phyloP scores from a whole-genome alignment of 2,329 filamentous ascomycete species.

The Cryphonectria radicalis region DNA sequence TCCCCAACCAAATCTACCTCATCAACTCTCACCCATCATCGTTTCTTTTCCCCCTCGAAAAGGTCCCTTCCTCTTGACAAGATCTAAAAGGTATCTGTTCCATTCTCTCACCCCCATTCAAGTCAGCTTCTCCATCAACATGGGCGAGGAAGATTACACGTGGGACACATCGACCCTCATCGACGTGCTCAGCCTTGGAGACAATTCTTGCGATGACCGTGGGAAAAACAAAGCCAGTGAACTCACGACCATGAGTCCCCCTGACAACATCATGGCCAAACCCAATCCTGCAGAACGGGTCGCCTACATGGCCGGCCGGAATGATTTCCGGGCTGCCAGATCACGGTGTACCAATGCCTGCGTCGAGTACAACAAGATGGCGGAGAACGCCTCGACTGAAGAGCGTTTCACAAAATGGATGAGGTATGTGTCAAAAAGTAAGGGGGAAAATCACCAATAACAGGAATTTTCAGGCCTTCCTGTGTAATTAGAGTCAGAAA shows the following conservation, averaged over 20 bases:
- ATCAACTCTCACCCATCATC: not conserved
- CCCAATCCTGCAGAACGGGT: slow-evolving; percentile 19
- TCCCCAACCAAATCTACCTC: not conserved
- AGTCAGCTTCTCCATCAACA: not conserved
- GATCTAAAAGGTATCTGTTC: not conserved
- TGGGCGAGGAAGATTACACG: slow-evolving; percentile 6
- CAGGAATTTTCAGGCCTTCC: not conserved
- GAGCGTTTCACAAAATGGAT: slow-evolving; percentile 35
- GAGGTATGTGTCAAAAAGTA: slow-evolving; percentile 31
- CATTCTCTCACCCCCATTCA: not conserved
- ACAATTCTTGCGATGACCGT: not conserved
- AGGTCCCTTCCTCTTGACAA: not conserved
- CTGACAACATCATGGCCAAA: not conserved
- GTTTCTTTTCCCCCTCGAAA: not conserved
- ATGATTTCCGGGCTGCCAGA: slow-evolving; percentile 37
- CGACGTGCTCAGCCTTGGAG: slow-evolving; percentile 2
- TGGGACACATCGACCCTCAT: slow-evolving; percentile 11
- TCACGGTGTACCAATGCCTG: slow-evolving; percentile 37
- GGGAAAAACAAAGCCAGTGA: not conserved
- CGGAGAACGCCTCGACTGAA: slow-evolving; percentile 37
- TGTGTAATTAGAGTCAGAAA: not conserved
- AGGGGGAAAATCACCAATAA: not conserved
- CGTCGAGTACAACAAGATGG: slow-evolving; percentile 37
- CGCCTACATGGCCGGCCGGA: slow-evolving; percentile 37
- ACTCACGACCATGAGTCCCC: not conserved